Evolutionary conservation across 1,284 basidiomycete genomes (phyloP).

Genomic region (Ceratobasidium sp.): DNA sequence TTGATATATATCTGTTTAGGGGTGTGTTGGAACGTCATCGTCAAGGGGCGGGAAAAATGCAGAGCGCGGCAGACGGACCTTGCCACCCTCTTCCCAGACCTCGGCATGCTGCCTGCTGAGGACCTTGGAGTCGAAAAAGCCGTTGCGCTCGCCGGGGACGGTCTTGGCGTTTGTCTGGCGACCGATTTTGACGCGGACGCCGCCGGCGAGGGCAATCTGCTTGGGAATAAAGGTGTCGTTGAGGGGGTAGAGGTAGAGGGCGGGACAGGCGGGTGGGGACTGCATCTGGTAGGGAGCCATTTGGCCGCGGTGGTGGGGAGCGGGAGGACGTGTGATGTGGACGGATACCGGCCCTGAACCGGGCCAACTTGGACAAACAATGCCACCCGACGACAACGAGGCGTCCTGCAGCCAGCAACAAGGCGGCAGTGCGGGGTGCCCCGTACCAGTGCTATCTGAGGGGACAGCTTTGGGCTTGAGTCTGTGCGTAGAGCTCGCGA

Average conservation of each 20-base stretch:
- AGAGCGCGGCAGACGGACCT: slow-evolving; percentile 63
- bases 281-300: slow-evolving; percentile 45
- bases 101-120: slow-evolving; percentile 96
- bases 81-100: slow-evolving; percentile 93
- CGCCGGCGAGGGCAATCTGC: slow-evolving; percentile 85
- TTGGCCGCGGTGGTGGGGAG: slow-evolving; percentile 21
- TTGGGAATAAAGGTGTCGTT: slow-evolving; percentile 98
- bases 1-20: slow-evolving; percentile 89
- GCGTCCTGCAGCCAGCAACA: not conserved
- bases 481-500: not conserved
- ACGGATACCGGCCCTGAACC: slow-evolving; percentile 19
- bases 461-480: not conserved
- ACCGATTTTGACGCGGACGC: slow-evolving; percentile 91
- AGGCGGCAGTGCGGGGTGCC: slow-evolving; percentile 9
- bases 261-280: slow-evolving; percentile 61
- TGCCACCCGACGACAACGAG: slow-evolving; percentile 32
- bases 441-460: too few relatives aligned
- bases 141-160: slow-evolving; percentile 92
- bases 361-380: slow-evolving; percentile 5
- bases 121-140: slow-evolving; percentile 98
- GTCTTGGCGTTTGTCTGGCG: slow-evolving; percentile 98
- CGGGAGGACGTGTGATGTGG: slow-evolving; percentile 36
- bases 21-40: slow-evolving; percentile 37
- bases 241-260: slow-evolving; percentile 92
- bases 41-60: slow-evolving; percentile 1